These are phyloP conservation scores for Blakeslea trispora DNA, from an alignment of 371 early-diverging fungal species.

Conservation along the genomic window DNA sequence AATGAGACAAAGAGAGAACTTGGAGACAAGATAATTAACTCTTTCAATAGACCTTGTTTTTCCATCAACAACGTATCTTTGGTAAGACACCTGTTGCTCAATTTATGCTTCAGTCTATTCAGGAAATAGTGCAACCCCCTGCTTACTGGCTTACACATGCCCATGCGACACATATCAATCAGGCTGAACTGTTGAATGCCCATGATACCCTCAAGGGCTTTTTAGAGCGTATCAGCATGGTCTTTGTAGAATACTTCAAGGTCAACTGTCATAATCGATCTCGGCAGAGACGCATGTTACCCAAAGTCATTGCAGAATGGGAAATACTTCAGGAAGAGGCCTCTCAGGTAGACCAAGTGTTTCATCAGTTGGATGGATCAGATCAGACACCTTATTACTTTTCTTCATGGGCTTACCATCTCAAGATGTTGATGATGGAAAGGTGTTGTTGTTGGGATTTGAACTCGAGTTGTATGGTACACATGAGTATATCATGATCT, in stretches of 20 bases:
- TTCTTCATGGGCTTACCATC: slow-evolving; percentile 75
- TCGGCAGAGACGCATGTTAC: slow-evolving; percentile 64
- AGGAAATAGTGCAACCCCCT: slow-evolving; percentile 35
- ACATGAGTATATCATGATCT: slow-evolving; percentile 70
- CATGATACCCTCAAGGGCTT: slow-evolving; percentile 26
- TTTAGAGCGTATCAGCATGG: slow-evolving; percentile 40
- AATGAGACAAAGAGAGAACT: too few relatives aligned
- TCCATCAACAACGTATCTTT: slow-evolving; percentile 37
- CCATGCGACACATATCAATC: slow-evolving; percentile 10
- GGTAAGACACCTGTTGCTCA: slow-evolving; percentile 27
- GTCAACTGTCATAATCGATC: slow-evolving; percentile 73
- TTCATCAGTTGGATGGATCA: slow-evolving; percentile 18
- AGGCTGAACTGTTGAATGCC: slow-evolving; percentile 18
- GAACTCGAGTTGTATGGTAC: slow-evolving; percentile 71
- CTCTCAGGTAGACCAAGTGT: slow-evolving; percentile 29
- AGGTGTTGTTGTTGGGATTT: slow-evolving; percentile 62
- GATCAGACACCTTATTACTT: slow-evolving; percentile 53
- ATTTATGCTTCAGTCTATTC: slow-evolving; percentile 30
- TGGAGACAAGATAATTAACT: too few relatives aligned
- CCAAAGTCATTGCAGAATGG: slow-evolving; percentile 66
- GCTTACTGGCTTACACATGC: slow-evolving; percentile 29
- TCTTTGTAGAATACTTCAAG: slow-evolving; percentile 61
- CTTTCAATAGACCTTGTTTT: slow-evolving; percentile 26
- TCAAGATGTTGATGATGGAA: slow-evolving; percentile 68
- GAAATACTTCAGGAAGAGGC: slow-evolving; percentile 65